Evolutionary conservation across 164 flowering plant genomes (phyloP).

Genomic region (Stephania japonica): DNA sequence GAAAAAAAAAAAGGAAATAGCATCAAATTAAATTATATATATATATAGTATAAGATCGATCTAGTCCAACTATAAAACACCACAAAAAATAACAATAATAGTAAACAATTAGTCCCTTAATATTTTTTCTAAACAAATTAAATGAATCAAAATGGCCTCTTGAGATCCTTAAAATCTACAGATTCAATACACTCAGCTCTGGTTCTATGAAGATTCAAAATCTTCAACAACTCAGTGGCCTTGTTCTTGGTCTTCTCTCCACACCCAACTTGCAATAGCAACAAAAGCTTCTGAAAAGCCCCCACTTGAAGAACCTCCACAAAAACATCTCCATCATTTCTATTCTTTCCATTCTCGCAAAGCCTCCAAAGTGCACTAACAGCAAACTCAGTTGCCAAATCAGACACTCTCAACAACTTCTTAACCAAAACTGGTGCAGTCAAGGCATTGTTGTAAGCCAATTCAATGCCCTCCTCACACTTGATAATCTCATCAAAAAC

Average conservation of each 20-base stretch:
- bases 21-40: not conserved
- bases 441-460: slow-evolving; percentile 39
- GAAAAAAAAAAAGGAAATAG: not conserved
- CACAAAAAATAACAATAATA: not conserved
- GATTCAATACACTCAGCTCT: slow-evolving; percentile 64
- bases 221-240: slow-evolving; percentile 60
- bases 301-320: slow-evolving; percentile 64
- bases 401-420: slow-evolving; percentile 66
- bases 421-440: slow-evolving; percentile 62
- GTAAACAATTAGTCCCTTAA: not conserved
- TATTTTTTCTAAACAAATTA: not conserved
- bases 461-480: slow-evolving; percentile 28
- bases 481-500: slow-evolving; percentile 46
- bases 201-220: slow-evolving; percentile 50
- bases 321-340: slow-evolving; percentile 27
- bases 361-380: slow-evolving; percentile 69
- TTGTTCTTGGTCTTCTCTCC: slow-evolving; percentile 60
- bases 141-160: slow-evolving; percentile 38
- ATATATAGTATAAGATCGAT: not conserved
- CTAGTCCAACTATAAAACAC: not conserved
- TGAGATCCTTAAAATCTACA: slow-evolving; percentile 58
- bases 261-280: slow-evolving; percentile 76
- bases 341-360: slow-evolving; percentile 33
- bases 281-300: slow-evolving; percentile 72
- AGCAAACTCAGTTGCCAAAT: slow-evolving; percentile 56